These are phyloP conservation scores for Penicillium sp. DNA, from an alignment of 2,329 filamentous ascomycete species.

Conservation along the genomic window DNA sequence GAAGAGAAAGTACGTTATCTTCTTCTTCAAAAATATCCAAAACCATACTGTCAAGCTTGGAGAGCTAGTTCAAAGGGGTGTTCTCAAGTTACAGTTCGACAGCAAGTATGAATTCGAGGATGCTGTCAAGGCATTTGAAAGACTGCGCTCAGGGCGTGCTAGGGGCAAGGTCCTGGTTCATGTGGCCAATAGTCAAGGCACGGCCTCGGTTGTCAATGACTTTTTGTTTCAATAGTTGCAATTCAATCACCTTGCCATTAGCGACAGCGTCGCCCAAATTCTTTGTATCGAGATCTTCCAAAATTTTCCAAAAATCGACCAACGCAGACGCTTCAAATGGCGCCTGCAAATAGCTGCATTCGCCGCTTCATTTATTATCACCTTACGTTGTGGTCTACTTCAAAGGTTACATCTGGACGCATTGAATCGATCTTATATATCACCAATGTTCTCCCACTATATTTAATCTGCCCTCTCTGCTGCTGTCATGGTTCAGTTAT, in stretches of 20 bases:
- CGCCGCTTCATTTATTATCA: no score
- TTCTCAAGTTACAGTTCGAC: slow-evolving; percentile 57
- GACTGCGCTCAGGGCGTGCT: slow-evolving; percentile 54
- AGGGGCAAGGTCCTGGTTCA: slow-evolving; percentile 60
- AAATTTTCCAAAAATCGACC: no score
- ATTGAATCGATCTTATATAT: background rate
- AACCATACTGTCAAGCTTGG: slow-evolving; percentile 52
- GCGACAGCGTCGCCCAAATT: no score
- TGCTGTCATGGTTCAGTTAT: background rate
- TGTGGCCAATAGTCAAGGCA: slow-evolving; percentile 18
- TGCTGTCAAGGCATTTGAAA: slow-evolving; percentile 57
- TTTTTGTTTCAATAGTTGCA: background rate
- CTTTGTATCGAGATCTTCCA: no score
- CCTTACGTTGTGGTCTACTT: no score
- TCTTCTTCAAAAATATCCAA: slow-evolving; percentile 37
- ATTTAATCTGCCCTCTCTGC: background rate
- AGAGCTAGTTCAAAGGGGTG: slow-evolving; percentile 58
- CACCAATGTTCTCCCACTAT: background rate
- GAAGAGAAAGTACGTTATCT: slow-evolving; percentile 35
- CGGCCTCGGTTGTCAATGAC: background rate
- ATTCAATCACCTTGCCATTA: no score
- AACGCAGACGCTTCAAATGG: no score
- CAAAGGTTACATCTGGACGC: no score
- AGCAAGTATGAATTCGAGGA: slow-evolving; percentile 56
- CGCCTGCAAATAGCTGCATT: no score